Evolutionary conservation across 2,329 filamentous ascomycete genomes (phyloP), one percentile per base, ranked within the genome.

Genomic region (Leptosphaerulina australis): DNA sequence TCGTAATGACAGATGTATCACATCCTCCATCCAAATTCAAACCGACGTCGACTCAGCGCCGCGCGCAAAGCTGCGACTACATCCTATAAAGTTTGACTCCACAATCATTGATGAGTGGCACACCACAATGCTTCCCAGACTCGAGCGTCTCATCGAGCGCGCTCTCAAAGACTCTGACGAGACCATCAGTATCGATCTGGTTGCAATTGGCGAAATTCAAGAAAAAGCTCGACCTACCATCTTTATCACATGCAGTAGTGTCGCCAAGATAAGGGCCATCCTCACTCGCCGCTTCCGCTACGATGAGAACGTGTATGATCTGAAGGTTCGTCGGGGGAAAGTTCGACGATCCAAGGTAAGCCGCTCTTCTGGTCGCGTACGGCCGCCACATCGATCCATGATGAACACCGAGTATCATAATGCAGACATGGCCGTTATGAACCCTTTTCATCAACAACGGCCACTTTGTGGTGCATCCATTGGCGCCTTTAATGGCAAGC

Each of bases 391-490:
- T 59, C 69, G 72, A 26, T 74, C 70, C 3, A 74, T 74, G 73
- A 70, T 70, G 64, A 73, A 72, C 37, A 67, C 63, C 2, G 59
- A 70, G 21, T 58, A 55, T 18, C 71, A 73, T 17, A 62, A 66
- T 38, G 69, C 62, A 5, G 73, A 76, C 9, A 67, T 74, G 45
- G 60, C 67, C 8, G 78, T 80, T 5, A 77, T 78, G 60, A 96
- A 95, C 64, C 85, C 85, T 0, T 85, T 85, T 51, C 93, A 90
- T 67, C 92, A 97, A 70, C 79, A 86, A 61, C 82, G 83, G 17
- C 93, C 93, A 0, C 74, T 84, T 0, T 96, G 92, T 60, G 93
- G 93, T 1, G 93, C 93, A 6, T 96, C 91, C 33, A 97, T 97
- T 51, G 93, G 93, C 5, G 92, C 92, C 0, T 97, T 90, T 79